phyloP scores from a whole-genome alignment of 2,329 filamentous ascomycete species.

The Talaromyces sp. region DNA sequence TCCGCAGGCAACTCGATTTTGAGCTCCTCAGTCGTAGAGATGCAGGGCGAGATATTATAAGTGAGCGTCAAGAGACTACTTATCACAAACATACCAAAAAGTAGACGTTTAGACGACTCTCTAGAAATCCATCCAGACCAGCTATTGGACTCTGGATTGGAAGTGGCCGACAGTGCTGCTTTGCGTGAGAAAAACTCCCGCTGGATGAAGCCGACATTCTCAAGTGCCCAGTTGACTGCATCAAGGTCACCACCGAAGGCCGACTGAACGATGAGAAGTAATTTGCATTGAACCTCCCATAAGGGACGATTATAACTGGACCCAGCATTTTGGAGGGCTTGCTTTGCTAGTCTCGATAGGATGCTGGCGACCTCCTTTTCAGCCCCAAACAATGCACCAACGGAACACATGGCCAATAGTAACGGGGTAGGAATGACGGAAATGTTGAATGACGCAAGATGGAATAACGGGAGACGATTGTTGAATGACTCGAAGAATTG shows the following conservation, averaged over 20 bases:
- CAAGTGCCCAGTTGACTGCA: conserved; percentile 24
- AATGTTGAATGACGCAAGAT: conserved; percentile 31
- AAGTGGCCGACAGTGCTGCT: conserved; percentile 1
- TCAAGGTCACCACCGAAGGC: conserved; percentile 29
- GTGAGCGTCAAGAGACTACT: conserved; percentile 32
- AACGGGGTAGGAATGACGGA: conserved; percentile 28
- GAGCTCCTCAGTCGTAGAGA: conserved; percentile 33
- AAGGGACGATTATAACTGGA: conserved; percentile 20
- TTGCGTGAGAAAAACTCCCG: conserved; percentile 17
- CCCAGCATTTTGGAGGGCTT: conserved; percentile 10
- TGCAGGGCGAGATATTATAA: conserved; percentile 32
- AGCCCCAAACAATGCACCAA: conserved; percentile 32
- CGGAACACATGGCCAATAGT: conserved; percentile 35
- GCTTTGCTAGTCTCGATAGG: conserved; percentile 16
- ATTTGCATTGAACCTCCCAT: conserved; percentile 32
- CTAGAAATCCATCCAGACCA: conserved; percentile 31
- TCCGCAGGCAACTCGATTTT: conserved; percentile 34
- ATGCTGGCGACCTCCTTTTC: conserved; percentile 30
- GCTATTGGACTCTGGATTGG: conserved; percentile 12
- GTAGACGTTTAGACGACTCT: conserved; percentile 31
- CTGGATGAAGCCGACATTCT: conserved; percentile 21
- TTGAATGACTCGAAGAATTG: conserved; percentile 35
- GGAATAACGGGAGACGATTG: conserved; percentile 33
- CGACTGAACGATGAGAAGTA: conserved; percentile 29
- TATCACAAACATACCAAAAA: conserved; percentile 33